A percentile compares a stretch with the other conserved stretches of the same genome.
Conservation (phyloP, 2,329 filamentous ascomycete species). For the Fusarium sp. region DNA sequence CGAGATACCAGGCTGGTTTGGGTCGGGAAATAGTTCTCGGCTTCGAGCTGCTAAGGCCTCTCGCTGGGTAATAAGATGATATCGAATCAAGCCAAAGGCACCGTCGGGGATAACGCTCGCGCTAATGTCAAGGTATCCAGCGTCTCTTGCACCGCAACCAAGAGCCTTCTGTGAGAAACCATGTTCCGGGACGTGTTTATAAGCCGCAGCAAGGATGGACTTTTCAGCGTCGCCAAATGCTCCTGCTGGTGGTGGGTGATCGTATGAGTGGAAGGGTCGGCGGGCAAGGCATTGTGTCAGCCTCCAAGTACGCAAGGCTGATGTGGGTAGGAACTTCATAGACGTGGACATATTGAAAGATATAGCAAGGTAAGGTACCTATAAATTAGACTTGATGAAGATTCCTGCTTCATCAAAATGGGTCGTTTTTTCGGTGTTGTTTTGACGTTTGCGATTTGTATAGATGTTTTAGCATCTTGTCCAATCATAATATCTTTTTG, state of each 20-base stretch:
- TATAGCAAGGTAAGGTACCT: neutral
- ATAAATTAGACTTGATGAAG: neutral
- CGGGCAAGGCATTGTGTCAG: slow-evolving; percentile 17
- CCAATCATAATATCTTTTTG: slow-evolving; percentile 18
- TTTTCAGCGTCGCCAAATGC: slow-evolving; percentile 75
- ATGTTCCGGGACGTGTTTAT: slow-evolving; percentile 77
- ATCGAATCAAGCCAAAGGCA: slow-evolving; percentile 82
- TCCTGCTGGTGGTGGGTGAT: slow-evolving; percentile 65
- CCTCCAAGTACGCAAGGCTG: slow-evolving; percentile 20
- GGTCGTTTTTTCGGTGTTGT: slow-evolving; percentile 22
- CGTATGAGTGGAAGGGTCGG: slow-evolving; percentile 74
- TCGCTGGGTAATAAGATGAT: slow-evolving; percentile 75
- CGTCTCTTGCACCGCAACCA: slow-evolving; percentile 79
- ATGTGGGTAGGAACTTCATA: slow-evolving; percentile 23
- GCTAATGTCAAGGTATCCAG: slow-evolving; percentile 86
- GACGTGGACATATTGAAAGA: slow-evolving; percentile 23
- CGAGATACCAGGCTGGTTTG: slow-evolving; percentile 56
- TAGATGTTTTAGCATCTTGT: neutral
- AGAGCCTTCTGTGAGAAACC: slow-evolving; percentile 83
- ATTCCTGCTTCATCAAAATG: slow-evolving; percentile 13
- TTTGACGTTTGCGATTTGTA: slow-evolving; percentile 26
- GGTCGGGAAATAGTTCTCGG: slow-evolving; percentile 50
- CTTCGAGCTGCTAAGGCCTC: slow-evolving; percentile 60
- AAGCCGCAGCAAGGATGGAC: slow-evolving; percentile 81
- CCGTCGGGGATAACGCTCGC: slow-evolving; percentile 82